Conservation (phyloP, 306 rosid species). For the Cicer pinnatifidum region DNA sequence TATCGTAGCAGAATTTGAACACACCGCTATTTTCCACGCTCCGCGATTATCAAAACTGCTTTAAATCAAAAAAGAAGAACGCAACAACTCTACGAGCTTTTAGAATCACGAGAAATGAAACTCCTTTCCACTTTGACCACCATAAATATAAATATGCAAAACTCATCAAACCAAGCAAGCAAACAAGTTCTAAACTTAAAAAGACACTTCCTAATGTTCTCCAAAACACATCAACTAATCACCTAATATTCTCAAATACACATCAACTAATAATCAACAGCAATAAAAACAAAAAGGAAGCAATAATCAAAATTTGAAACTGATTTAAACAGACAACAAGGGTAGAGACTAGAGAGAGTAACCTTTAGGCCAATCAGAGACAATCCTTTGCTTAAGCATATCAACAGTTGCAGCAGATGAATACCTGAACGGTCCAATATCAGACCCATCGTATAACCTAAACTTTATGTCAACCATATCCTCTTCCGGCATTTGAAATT, state of each 20-base stretch:
- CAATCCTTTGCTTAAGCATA: constrained; percentile 85
- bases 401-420: constrained; percentile 83
- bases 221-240: constrained; percentile 12
- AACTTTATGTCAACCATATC: constrained; percentile 81
- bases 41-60: too few relatives aligned
- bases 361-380: constrained; percentile 98
- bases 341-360: not conserved
- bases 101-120: not conserved
- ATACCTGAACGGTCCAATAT: constrained; percentile 84
- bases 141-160: not conserved
- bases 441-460: constrained; percentile 86
- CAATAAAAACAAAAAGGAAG: constrained; percentile 20
- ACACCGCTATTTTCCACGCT: too few relatives aligned
- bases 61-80: not conserved
- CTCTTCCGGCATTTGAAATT: constrained; percentile 82
- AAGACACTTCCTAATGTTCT: not conserved
- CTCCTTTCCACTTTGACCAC: not conserved
- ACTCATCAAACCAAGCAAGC: constrained; percentile 31
- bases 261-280: constrained; percentile 10
- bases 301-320: not conserved
- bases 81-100: constrained; percentile 17
- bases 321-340: not conserved
- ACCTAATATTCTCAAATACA: not conserved
- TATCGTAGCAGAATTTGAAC: too few relatives aligned
- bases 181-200: not conserved